These are phyloP conservation scores for Hypoxylon sp. DNA, from an alignment of 2,329 filamentous ascomycete species.

Conservation along the genomic window DNA sequence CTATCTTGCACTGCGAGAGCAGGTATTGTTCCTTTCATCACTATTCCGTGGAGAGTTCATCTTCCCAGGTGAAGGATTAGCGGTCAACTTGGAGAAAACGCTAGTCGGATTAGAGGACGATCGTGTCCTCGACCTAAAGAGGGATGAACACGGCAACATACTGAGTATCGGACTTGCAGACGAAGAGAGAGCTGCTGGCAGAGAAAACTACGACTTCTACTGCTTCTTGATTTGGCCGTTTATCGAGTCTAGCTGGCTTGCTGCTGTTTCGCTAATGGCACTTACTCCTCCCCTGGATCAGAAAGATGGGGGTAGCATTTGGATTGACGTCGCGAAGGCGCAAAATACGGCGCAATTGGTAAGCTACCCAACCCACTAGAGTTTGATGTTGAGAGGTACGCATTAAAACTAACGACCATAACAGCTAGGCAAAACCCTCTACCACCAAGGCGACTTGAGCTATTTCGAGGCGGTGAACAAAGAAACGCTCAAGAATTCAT, in stretches of 20 bases:
- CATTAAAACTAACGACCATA: constrained; percentile 40
- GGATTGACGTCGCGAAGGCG: constrained; percentile 83
- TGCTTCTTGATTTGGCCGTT: constrained; percentile 99
- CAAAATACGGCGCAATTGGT: constrained; percentile 87
- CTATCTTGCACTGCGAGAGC: constrained; percentile 79
- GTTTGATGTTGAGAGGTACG: background rate
- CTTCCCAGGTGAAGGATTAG: constrained; percentile 88
- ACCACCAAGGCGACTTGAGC: constrained; percentile 95
- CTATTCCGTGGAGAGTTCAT: constrained; percentile 98
- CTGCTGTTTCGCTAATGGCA: constrained; percentile 88
- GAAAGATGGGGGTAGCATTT: constrained; percentile 74
- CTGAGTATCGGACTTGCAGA: constrained; percentile 80
- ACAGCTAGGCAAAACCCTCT: constrained; percentile 93
- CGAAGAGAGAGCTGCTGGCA: constrained; percentile 80
- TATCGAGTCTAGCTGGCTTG: constrained; percentile 94
- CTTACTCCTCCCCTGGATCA: constrained; percentile 78
- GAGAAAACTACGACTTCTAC: constrained; percentile 98
- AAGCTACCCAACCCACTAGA: constrained; percentile 54
- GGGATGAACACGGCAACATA: constrained; percentile 70
- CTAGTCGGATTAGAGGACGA: constrained; percentile 83
- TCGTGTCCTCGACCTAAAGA: constrained; percentile 78
- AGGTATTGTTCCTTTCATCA: constrained; percentile 91
- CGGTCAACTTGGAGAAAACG: constrained; percentile 84
- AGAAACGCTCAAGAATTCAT: constrained; percentile 95
- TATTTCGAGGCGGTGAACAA: constrained; percentile 99